Base-by-base conservation (phyloP, 2,329 filamentous ascomycete species). In the Ceratocystiopsis minuta region DNA sequence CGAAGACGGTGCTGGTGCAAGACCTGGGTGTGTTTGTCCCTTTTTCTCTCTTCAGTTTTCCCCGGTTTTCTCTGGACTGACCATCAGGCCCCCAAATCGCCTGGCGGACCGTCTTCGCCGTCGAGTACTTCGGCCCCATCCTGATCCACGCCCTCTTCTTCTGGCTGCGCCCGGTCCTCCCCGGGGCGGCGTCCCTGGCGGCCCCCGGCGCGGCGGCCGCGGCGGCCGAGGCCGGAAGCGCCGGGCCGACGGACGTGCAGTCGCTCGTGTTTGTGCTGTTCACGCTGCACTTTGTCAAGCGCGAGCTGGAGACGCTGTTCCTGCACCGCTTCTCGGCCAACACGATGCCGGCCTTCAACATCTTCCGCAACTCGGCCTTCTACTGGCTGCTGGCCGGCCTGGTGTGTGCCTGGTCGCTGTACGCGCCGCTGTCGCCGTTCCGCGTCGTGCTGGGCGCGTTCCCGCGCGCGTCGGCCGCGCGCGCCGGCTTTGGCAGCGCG, bases 101-200 rank as follows among this genome's bases (percentile, higher is more conserved):
- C 48, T 98, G 90, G 90, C 78, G 77, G 49, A 90, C 84, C 46
- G 88, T 96, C 59, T 98, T 88, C 67, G 65, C 95, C 48, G 78
- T 95, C 65, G 90, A 98, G 63, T 98, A 98, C 61, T 63, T 90
- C 50, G 90, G 90, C 4, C 90, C 90, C 6, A 72, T 96, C 53
- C 62, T 95, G 54, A 81, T 96, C 63, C 87, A 95, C 64, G 72
- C 75, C 37, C 66, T 83, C 52, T 67, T 79, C 57, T 65, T 86
- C 58, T 77, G 71, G 51, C 81, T 86, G 39, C 75, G 80, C 18
- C 76, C 80, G 57, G 65, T 86, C 52, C 86, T 85, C 63, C 67
- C 66, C 48, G 50, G 61, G 52, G 46, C 60, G 40, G 40, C 45
- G 2, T 16, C 36, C 14, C 39, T 44, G 39, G 42, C 40, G 24